Evolutionary conservation across 805 yeast genomes (phyloP).

Genomic region (Wickerhamiella musiphila): DNA sequence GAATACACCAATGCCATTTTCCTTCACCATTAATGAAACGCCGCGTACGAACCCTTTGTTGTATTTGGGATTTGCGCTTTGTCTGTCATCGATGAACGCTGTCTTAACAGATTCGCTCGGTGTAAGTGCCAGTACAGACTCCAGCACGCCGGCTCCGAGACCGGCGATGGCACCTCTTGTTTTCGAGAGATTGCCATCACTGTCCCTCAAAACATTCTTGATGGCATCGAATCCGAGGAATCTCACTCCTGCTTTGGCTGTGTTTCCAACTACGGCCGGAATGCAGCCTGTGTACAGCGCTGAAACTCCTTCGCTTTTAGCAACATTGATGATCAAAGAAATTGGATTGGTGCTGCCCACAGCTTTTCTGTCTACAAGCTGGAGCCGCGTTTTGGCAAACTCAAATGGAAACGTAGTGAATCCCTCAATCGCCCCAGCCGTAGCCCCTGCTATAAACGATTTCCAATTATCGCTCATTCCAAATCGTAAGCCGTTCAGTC

Average conservation of each 20-base stretch:
- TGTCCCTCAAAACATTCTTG: slow-evolving; percentile 59
- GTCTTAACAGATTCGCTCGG: slow-evolving; percentile 96
- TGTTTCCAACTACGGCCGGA: slow-evolving; percentile 88
- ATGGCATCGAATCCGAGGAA: slow-evolving; percentile 85
- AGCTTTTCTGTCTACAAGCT: slow-evolving; percentile 29
- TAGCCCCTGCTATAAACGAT: slow-evolving; percentile 29
- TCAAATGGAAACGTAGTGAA: slow-evolving; percentile 88
- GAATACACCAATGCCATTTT: slow-evolving; percentile 67
- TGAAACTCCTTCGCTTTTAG: slow-evolving; percentile 58
- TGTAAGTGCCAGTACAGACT: slow-evolving; percentile 83
- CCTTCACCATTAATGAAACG: slow-evolving; percentile 44
- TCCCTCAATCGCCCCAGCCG: slow-evolving; percentile 50
- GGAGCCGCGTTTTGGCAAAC: slow-evolving; percentile 87
- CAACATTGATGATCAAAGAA: slow-evolving; percentile 56
- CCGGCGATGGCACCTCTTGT: slow-evolving; percentile 91
- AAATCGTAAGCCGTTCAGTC: no score
- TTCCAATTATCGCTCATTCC: slow-evolving; percentile 21
- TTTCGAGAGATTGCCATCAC: slow-evolving; percentile 73
- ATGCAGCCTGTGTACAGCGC: slow-evolving; percentile 91
- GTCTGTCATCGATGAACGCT: slow-evolving; percentile 86
- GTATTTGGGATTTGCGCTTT: slow-evolving; percentile 58
- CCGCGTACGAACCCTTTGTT: slow-evolving; percentile 39
- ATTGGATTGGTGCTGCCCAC: slow-evolving; percentile 64
- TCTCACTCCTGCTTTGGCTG: slow-evolving; percentile 90
- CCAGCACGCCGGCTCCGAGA: slow-evolving; percentile 83